These are phyloP conservation scores for Sordariomycetes sp. DNA, from an alignment of 2,329 filamentous ascomycete genomes.

Conservation along the genomic window DNA sequence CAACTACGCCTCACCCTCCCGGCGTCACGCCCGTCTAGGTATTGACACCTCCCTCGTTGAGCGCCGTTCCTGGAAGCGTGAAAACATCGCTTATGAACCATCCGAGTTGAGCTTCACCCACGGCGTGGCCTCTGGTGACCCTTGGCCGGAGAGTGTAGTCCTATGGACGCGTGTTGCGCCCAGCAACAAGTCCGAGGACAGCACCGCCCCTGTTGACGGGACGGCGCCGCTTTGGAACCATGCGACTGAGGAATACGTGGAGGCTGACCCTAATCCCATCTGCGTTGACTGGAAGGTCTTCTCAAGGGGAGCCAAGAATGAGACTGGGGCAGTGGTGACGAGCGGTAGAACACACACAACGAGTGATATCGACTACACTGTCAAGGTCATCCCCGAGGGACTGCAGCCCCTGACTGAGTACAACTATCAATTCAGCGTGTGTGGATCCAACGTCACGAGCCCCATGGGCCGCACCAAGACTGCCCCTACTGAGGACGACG, in stretches of 20 bases:
- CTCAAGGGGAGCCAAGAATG: slow-evolving; percentile 27
- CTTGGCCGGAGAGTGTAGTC: slow-evolving; percentile 43
- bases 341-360: slow-evolving; percentile 57
- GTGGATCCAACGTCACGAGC: slow-evolving; percentile 50
- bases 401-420: slow-evolving; percentile 57
- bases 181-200: slow-evolving; percentile 31
- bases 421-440: slow-evolving; percentile 62
- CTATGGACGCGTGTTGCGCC: slow-evolving; percentile 34
- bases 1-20: slow-evolving; percentile 60
- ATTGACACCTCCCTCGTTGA: slow-evolving; percentile 55
- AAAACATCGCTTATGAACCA: slow-evolving; percentile 30
- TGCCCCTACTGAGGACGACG: slow-evolving; percentile 45
- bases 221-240: slow-evolving; percentile 34
- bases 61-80: slow-evolving; percentile 37
- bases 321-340: slow-evolving; percentile 18
- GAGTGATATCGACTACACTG: slow-evolving; percentile 66
- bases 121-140: slow-evolving; percentile 38
- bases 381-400: slow-evolving; percentile 61
- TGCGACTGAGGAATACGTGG: slow-evolving; percentile 37
- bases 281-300: slow-evolving; percentile 59
- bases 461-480: slow-evolving; percentile 63
- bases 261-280: slow-evolving; percentile 39
- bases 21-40: slow-evolving; percentile 52
- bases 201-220: slow-evolving; percentile 33
- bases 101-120: slow-evolving; percentile 51